Conservation (phyloP, 805 yeast species). For the Ogataea philodendri region DNA sequence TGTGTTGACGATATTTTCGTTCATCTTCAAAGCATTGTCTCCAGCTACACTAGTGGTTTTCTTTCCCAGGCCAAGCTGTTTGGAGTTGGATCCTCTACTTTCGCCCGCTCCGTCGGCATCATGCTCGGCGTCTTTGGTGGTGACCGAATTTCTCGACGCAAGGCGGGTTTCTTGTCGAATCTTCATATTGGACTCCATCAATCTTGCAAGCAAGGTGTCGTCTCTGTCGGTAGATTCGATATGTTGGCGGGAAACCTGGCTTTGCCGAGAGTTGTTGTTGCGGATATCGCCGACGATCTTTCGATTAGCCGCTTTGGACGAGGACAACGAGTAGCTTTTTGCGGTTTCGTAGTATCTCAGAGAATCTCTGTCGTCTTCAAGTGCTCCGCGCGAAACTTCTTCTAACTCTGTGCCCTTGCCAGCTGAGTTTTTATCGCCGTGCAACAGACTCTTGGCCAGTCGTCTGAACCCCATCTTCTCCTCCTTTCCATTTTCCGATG, state of each 20-base stretch:
- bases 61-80: constrained; percentile 2
- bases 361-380: constrained; percentile 18
- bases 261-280: constrained; percentile 12
- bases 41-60: constrained; percentile 11
- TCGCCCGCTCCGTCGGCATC: constrained; percentile 12
- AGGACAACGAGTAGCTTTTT: constrained; percentile 18
- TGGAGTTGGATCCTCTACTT: constrained; percentile 12
- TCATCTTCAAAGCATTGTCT: constrained; percentile 17
- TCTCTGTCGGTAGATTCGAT: constrained; percentile 16
- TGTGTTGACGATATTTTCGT: constrained; percentile 23
- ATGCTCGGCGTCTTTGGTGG: constrained; percentile 14
- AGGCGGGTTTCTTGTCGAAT: constrained; percentile 8
- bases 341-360: constrained; percentile 21
- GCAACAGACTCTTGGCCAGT: constrained; percentile 26
- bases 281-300: constrained; percentile 21
- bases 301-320: constrained; percentile 17
- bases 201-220: constrained; percentile 17
- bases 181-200: constrained; percentile 21
- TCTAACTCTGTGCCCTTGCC: constrained; percentile 16
- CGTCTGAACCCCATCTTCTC: constrained; percentile 27
- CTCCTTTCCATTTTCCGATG: constrained; percentile 20
- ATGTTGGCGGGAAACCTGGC: constrained; percentile 12
- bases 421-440: constrained; percentile 15
- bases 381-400: constrained; percentile 6
- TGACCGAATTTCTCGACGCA: constrained; percentile 7